Conservation (phyloP, 305 asterid species). For the Fraxinus greggii region DNA sequence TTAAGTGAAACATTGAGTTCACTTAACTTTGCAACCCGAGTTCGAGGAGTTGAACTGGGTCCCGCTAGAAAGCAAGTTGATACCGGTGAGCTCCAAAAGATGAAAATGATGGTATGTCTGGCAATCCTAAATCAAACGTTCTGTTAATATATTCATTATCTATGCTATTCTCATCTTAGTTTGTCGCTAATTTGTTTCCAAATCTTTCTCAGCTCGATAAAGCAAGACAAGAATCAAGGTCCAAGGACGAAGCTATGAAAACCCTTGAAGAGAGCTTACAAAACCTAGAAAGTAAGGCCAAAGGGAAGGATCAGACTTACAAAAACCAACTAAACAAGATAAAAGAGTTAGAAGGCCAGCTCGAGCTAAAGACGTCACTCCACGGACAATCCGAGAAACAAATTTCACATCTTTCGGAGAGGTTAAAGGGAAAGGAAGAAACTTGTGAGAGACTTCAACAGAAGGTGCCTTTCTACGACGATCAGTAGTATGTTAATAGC, state of each 20-base stretch:
- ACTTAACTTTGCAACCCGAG: slow-evolving; percentile 86
- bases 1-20: slow-evolving; percentile 85
- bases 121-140: slow-evolving; percentile 11
- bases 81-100: slow-evolving; percentile 69
- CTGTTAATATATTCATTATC: neutral
- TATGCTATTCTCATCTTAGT: neutral
- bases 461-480: slow-evolving; percentile 44
- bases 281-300: slow-evolving; percentile 60
- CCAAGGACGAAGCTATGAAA: slow-evolving; percentile 63
- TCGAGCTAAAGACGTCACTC: slow-evolving; percentile 52
- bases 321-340: slow-evolving; percentile 62
- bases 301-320: slow-evolving; percentile 62
- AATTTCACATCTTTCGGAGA: slow-evolving; percentile 61
- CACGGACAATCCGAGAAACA: slow-evolving; percentile 69
- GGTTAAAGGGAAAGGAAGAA: slow-evolving; percentile 72
- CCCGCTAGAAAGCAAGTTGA: slow-evolving; percentile 80
- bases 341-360: slow-evolving; percentile 61
- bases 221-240: slow-evolving; percentile 59
- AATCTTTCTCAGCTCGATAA: slow-evolving; percentile 56
- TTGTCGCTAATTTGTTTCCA: slow-evolving; percentile 7
- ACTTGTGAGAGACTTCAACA: slow-evolving; percentile 67
- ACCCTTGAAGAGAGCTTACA: slow-evolving; percentile 65
- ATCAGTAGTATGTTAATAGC: neutral
- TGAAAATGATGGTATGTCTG: slow-evolving; percentile 68
- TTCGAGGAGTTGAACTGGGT: slow-evolving; percentile 89